These are phyloP conservation scores for Echium plantagineum DNA, from an alignment of 257 asterid species.

Conservation along the genomic window DNA sequence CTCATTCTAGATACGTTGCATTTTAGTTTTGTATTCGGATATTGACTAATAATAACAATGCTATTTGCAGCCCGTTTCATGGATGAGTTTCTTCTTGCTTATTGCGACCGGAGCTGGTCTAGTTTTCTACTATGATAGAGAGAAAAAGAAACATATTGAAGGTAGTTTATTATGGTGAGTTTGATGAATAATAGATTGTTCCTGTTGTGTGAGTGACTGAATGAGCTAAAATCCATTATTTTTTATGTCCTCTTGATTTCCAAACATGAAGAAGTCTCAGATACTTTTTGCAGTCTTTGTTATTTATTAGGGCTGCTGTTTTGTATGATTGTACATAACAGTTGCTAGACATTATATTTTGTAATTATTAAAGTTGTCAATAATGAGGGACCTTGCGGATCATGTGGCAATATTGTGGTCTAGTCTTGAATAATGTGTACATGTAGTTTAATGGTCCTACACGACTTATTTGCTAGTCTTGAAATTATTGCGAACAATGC, in stretches of 20 bases:
- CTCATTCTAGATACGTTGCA: background rate
- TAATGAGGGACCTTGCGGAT: background rate
- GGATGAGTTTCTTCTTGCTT: slow-evolving; percentile 79
- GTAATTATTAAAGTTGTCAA: background rate
- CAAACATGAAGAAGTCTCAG: background rate
- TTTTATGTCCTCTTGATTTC: background rate
- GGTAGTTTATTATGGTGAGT: slow-evolving; percentile 70
- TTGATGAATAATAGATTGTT: background rate
- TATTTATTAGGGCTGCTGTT: background rate
- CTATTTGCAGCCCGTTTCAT: slow-evolving; percentile 63
- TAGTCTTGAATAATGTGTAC: background rate
- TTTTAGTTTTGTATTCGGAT: background rate
- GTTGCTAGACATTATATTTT: background rate
- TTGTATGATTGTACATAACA: background rate
- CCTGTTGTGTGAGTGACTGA: background rate
- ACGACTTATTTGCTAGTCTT: background rate
- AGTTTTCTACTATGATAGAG: slow-evolving; percentile 68
- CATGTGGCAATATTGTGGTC: background rate
- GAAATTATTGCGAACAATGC: background rate
- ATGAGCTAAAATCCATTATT: background rate
- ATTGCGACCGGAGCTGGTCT: slow-evolving; percentile 74
- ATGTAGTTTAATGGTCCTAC: background rate
- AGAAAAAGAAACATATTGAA: slow-evolving; percentile 74
- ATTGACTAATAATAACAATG: background rate
- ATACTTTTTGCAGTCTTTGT: background rate